phyloP scores from a whole-genome alignment of 495 filamentous ascomycete genomes.

The Glonium stellatum region DNA sequence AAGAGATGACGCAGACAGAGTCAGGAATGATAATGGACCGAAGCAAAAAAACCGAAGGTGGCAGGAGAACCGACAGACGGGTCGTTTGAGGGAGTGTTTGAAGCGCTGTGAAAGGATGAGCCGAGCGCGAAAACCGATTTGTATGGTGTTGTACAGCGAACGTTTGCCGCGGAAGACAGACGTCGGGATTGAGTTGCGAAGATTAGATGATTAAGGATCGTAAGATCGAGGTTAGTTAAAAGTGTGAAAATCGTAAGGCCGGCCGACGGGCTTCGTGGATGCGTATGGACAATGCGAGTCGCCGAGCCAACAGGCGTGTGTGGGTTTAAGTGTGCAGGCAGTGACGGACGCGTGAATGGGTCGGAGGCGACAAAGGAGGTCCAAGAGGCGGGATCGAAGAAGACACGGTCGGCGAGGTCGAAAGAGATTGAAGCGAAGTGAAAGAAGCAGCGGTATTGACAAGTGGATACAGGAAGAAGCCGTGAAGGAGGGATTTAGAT shows the following conservation, averaged over 20 bases:
- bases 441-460: slow-evolving; percentile 4
- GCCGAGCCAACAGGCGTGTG: not conserved
- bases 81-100: slow-evolving; percentile 10
- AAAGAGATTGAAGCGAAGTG: slow-evolving; percentile 2
- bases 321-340: too few species aligned
- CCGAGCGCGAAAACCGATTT: slow-evolving; percentile 1
- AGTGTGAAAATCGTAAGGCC: slow-evolving; percentile 6
- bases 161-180: slow-evolving; percentile 12
- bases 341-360: slow-evolving; percentile 1
- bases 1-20: slow-evolving; percentile 16
- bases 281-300: slow-evolving; percentile 7
- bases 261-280: slow-evolving; percentile 3
- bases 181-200: slow-evolving; percentile 5
- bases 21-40: slow-evolving; percentile 26
- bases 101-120: slow-evolving; percentile 2
- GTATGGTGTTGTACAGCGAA: slow-evolving; percentile 8
- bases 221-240: slow-evolving; percentile 11
- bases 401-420: too few species aligned
- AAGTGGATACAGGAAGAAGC: slow-evolving; percentile 13
- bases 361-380: not conserved
- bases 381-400: not conserved
- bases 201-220: slow-evolving; percentile 32
- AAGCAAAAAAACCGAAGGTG: slow-evolving; percentile 8
- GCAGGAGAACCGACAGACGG: slow-evolving; percentile 7
- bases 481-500: slow-evolving; percentile 12